A percentile compares a stretch with the other conserved stretches of the same genome.
These are phyloP conservation scores for Stachybotrys elegans DNA, from an alignment of 2,329 filamentous ascomycete genomes.

Conservation along the genomic window DNA sequence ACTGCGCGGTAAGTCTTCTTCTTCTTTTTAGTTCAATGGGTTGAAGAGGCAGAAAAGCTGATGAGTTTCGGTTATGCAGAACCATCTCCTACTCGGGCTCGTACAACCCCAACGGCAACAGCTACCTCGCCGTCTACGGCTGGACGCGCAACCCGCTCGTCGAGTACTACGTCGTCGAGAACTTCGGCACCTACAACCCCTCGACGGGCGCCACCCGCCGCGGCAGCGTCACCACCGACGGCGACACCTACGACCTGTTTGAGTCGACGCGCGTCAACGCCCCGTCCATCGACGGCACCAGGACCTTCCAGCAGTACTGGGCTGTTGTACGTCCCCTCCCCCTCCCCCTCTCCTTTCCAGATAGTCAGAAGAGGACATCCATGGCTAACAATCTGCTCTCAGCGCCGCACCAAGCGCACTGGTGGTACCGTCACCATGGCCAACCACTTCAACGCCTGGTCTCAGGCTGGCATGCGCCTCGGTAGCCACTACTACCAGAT, in stretches of 20 bases:
- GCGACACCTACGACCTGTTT: conserved; percentile 31
- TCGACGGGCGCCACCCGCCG: conserved; percentile 23
- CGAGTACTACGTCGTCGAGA: conserved; percentile 35
- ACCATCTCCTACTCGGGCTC: conserved; percentile 1
- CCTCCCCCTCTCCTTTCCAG: too few species aligned
- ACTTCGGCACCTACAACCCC: conserved; percentile 31
- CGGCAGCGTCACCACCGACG: conserved; percentile 30
- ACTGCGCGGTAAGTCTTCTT: conserved; percentile 14
- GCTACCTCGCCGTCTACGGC: conserved; percentile 33
- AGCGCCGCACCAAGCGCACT: conserved; percentile 41
- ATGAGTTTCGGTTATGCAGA: background rate
- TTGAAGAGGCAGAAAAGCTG: too few species aligned
- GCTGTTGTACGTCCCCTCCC: too few species aligned
- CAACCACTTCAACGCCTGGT: conserved; percentile 51
- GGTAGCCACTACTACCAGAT: conserved; percentile 50
- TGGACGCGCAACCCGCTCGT: conserved; percentile 32
- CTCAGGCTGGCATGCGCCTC: conserved; percentile 38
- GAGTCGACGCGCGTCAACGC: conserved; percentile 31
- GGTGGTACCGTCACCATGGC: conserved; percentile 43
- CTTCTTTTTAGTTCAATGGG: too few species aligned
- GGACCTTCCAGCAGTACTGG: conserved; percentile 50
- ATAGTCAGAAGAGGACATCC: too few species aligned
- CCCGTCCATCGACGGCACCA: conserved; percentile 43
- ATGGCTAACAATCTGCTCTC: too few species aligned
- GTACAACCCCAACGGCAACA: conserved; percentile 25